Evolutionary conservation across 768 basidiomycete genomes (phyloP), one percentile per base, ranked within the genome.

Genomic region (Gymnopilus junonius): DNA sequence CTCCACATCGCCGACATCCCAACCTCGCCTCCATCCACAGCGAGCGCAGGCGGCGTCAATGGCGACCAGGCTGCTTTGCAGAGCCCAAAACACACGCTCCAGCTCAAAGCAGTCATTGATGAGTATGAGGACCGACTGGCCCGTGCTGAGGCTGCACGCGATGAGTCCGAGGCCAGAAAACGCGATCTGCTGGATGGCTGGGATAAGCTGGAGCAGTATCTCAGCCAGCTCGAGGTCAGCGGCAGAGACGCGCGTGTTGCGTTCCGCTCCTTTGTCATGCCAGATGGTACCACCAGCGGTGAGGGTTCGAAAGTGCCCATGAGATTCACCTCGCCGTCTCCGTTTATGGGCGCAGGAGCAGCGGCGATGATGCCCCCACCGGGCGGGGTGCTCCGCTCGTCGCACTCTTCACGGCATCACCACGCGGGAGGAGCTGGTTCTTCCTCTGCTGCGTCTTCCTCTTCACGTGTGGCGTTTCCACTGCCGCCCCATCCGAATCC

Each of bases 91-190:
- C 70, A 66, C 59, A 79, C 55, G 73, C 79, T 10, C 61, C 75
- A 12, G 27, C 73, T 63, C 50, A 75, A 42, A 32, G 77, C 78
- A 55, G 67, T 78, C 67, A 74, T 84, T 65, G 63, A 76, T 12
- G 79, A 84, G 0, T 80, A 77, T 62, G 86, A 89, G 63, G 76
- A 80, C 29, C 85, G 86, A 56, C 76, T 81, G 1, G 74, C 78
- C 35, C 76, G 77, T 56, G 85, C 85, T 3, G 86, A 89, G 70
- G 70, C 73, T 29, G 82, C 80, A 3, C 78, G 84, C 55, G 87
- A 88, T 68, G 87, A 89, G 11, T 80, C 83, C 0, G 82, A 86
- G 32, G 79, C 82, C 0, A 78, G 84, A 12, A 69, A 80, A 61
- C 76, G 76, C 55, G 73, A 78, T 59, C 61, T 86, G 37, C 71